These are phyloP conservation scores for Papiliotrema laurentii DNA, from an alignment of 1,284 basidiomycete genomes.

Conservation along the genomic window DNA sequence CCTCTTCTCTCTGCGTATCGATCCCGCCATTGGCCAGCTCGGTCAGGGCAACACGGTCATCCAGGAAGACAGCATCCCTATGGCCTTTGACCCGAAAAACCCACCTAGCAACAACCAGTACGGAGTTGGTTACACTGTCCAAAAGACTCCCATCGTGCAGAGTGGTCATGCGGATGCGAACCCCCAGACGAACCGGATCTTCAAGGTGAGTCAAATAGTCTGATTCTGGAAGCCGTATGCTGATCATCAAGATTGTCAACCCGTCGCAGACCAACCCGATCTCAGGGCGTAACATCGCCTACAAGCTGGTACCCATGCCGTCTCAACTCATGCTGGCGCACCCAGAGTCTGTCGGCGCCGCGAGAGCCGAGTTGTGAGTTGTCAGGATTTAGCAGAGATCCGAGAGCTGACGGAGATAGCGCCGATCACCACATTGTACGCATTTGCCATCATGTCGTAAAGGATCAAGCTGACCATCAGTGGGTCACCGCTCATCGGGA, in stretches of 20 bases:
- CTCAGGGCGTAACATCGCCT: conserved; percentile 43
- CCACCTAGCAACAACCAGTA: conserved; percentile 38
- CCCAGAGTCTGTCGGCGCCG: conserved; percentile 44
- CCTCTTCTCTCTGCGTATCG: conserved; percentile 47
- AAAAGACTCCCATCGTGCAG: conserved; percentile 38
- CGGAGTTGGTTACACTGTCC: conserved; percentile 40
- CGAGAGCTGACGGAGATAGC: too few species aligned
- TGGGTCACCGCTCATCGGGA: conserved; percentile 47
- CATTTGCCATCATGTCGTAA: too few species aligned
- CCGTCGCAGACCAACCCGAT: conserved; percentile 42
- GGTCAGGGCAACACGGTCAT: conserved; percentile 47
- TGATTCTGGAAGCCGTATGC: too few species aligned
- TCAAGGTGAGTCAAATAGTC: too few species aligned
- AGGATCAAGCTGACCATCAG: conserved; percentile 27
- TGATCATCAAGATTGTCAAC: conserved; percentile 47
- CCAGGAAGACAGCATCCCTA: conserved; percentile 43
- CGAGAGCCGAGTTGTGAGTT: too few species aligned
- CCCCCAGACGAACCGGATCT: conserved; percentile 36
- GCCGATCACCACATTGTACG: conserved; percentile 25
- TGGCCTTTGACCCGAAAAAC: conserved; percentile 32
- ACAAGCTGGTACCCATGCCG: conserved; percentile 46
- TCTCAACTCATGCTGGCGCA: conserved; percentile 47
- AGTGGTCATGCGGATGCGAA: conserved; percentile 42
- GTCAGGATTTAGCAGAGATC: too few species aligned
- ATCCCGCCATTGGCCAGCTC: conserved; percentile 39